Evolutionary conservation across 1,139 yeast genomes (phyloP).

Genomic region (Suhomyces bribrorum): DNA sequence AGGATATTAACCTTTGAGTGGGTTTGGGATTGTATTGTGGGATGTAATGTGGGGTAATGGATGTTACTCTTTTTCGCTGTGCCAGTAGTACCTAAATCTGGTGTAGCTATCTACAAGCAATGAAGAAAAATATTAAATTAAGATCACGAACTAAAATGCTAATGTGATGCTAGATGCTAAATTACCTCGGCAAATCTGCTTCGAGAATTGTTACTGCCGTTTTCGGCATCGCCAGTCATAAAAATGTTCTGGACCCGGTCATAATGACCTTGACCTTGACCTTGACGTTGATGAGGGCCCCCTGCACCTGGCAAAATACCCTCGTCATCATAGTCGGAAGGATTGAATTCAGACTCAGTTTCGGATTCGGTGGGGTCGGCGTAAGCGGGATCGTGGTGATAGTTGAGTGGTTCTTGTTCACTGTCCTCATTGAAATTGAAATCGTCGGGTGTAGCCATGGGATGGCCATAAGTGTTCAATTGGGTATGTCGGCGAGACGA

Average conservation of each 20-base stretch:
- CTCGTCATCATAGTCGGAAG: constrained; percentile 23
- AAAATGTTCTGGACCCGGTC: constrained; percentile 8
- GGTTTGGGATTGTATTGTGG: no score
- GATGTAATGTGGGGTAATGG: no score
- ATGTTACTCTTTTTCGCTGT: no score
- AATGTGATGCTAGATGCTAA: constrained; percentile 5
- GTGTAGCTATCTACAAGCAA: no score
- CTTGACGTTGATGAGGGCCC: constrained; percentile 8
- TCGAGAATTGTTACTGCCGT: constrained; percentile 24
- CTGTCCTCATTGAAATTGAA: constrained; percentile 18
- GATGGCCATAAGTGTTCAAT: constrained; percentile 15
- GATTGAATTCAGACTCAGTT: constrained; percentile 18
- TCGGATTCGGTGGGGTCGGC: constrained; percentile 13
- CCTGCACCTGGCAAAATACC: constrained; percentile 17
- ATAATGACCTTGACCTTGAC: constrained; percentile 9
- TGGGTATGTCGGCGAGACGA: constrained; percentile 17
- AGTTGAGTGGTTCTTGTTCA: constrained; percentile 16
- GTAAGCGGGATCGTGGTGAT: constrained; percentile 10
- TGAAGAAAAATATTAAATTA: no score
- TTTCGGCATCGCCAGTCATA: constrained; percentile 16
- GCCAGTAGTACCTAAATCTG: no score
- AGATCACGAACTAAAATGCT: not conserved
- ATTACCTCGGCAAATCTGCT: constrained; percentile 27
- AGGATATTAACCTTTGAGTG: no score
- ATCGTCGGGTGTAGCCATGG: constrained; percentile 17